Evolutionary conservation across 2,329 filamentous ascomycete species (phyloP), one percentile per base, ranked within the genome.

Genomic region (Pyricularia pennisetigena): DNA sequence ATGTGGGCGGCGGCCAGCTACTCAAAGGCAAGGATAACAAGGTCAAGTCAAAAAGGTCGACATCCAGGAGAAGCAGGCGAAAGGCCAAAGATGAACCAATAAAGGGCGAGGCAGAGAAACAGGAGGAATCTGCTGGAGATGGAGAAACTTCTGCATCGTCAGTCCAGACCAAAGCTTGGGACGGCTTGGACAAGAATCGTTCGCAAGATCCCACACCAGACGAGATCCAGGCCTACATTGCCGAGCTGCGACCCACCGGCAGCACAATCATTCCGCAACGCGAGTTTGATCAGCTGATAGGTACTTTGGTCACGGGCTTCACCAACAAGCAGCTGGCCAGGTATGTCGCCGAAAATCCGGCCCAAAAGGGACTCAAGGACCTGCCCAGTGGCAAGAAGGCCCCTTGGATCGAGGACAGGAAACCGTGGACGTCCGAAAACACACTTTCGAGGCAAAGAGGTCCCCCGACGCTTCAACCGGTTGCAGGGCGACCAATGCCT

Each of bases 201-300:
- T 14, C 59, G 12, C 41, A 74, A 1, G 71, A 73, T 10, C 72
- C 76, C 2, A 70, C 74, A 1, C 74, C 70, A 2, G 74, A 78
- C 23, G 80, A 85, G 61, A 75, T 81, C 1, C 73, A 78, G 65
- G 73, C 75, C 3, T 82, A 84, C 69, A 81, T 88, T 23, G 76
- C 86, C 35, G 80, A 81, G 68, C 72, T 87, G 41, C 78, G 79
- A 54, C 85, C 85, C 0, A 69, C 68, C 1, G 77, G 79, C 6
- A 77, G 77, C 28, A 77, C 69, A 1, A 72, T 78, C 9, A 68
- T 87, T 4, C 72, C 76, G 1, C 72, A 75, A 41, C 75, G 73
- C 0, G 78, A 83, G 7, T 85, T 85, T 67, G 73, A 77, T 3
- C 75, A 76, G 14, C 72, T 87, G 16, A 72, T 78, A 29, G 69